phyloP scores from a whole-genome alignment of 306 rosid species.

The Lathyrus oleraceus region DNA sequence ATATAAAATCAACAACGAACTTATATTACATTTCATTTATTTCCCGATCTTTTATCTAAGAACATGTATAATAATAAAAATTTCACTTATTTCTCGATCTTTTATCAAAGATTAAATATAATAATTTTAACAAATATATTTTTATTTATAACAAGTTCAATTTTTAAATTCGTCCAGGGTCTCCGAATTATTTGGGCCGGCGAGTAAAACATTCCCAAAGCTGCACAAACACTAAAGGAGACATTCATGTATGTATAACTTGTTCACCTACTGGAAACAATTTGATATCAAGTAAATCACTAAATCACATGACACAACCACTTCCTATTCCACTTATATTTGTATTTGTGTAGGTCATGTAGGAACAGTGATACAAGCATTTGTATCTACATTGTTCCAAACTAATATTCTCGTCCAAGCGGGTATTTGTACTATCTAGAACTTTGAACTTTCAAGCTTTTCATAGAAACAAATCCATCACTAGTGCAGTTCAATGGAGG shows the following conservation, averaged over 20 bases:
- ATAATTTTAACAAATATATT: too few relatives aligned
- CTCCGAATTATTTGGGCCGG: too few relatives aligned
- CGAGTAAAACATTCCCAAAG: neutral
- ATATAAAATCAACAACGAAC: too few relatives aligned
- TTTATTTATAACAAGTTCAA: too few relatives aligned
- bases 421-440: constrained; percentile 15
- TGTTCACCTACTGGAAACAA: neutral
- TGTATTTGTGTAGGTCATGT: constrained; percentile 36
- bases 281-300: constrained; percentile 15
- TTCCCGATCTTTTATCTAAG: too few relatives aligned
- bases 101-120: too few relatives aligned
- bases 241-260: neutral
- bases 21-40: too few relatives aligned
- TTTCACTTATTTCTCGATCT: too few relatives aligned
- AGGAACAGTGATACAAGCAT: constrained; percentile 31
- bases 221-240: neutral
- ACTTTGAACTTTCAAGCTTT: constrained; percentile 7
- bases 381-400: neutral
- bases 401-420: constrained; percentile 10
- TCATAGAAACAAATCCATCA: constrained; percentile 1
- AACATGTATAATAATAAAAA: too few relatives aligned
- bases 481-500: neutral
- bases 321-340: constrained; percentile 30
- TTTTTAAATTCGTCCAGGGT: too few relatives aligned
- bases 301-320: constrained; percentile 40